Base-by-base conservation (phyloP, 2,329 filamentous ascomycete species). In the Chrysoporthe cubensis region DNA sequence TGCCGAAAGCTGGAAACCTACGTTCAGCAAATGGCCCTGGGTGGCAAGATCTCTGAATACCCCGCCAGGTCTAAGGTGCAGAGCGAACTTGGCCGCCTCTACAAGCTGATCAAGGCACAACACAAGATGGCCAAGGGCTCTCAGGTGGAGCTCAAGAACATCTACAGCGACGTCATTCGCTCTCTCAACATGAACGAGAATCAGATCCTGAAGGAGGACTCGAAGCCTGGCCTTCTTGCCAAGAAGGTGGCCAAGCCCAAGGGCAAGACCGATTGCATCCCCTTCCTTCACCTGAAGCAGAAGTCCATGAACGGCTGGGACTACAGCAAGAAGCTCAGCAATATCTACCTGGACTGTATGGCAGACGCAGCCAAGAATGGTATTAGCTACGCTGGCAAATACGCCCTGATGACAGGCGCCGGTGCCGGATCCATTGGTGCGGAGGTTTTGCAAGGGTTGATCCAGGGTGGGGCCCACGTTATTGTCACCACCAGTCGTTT, bases 1-100 rank as follows among this genome's bases (percentile, higher is more conserved):
- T 96, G 95, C 78, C 91, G 96, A 74, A 99, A 99, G 83, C 88
- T 99, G 57, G 96, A 99, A 82, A 95, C 98, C 80, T 99, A 99
- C 75, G 96, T 99, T 62, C 93, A 93, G 77, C 94, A 98, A 79
- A 98, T 99, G 96, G 95, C 95, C 11, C 94, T 97, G 74, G 96
- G 96, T 71, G 96, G 96, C 76, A 98, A 97, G 82, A 96, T 99
- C 74, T 97, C 95, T 42, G 96, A 99, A 80, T 99, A 99, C 78
- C 96, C 95, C 77, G 98, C 97, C 83, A 91, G 96, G 56, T 96
- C 94, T 72, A 99, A 98, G 86, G 96, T 99, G 44, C 96, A 98
- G 81, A 96, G 94, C 76, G 96, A 98, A 77, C 86, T 99, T 54
- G 90, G 92, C 76, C 92, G 92, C 73, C 96, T 99, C 75, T 98